Evolutionary conservation across 441 rosid species (phyloP).

Genomic region (Gossypium laxum): DNA sequence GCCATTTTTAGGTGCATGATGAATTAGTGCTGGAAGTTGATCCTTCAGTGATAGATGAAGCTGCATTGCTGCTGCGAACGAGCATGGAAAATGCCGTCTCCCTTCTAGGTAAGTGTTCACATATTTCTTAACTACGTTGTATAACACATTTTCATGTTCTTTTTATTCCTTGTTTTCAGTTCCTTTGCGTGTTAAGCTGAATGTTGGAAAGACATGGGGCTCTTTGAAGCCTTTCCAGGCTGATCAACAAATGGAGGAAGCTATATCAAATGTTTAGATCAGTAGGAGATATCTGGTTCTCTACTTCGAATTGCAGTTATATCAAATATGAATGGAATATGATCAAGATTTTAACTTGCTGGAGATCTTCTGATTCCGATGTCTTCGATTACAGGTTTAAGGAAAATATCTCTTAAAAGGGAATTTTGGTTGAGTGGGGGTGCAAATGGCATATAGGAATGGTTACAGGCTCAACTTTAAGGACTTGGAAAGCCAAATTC

Average conservation of each 20-base stretch:
- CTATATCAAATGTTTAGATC: conserved; percentile 18
- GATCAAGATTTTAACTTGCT: background rate
- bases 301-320: background rate
- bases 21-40: conserved; percentile 86
- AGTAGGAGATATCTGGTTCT: background rate
- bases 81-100: conserved; percentile 80
- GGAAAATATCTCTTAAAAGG: background rate
- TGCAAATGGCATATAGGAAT: conserved; percentile 63
- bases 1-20: conserved; percentile 64
- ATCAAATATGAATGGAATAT: background rate
- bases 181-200: conserved; percentile 75
- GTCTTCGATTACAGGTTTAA: background rate
- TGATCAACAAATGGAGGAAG: conserved; percentile 27
- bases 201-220: conserved; percentile 93
- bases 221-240: conserved; percentile 55
- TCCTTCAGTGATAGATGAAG: conserved; percentile 61
- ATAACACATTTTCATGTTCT: background rate
- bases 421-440: background rate
- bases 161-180: conserved; percentile 35
- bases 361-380: background rate
- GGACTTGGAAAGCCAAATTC: conserved; percentile 75
- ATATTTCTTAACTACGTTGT: background rate
- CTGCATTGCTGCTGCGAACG: conserved; percentile 47
- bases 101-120: conserved; percentile 51
- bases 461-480: conserved; percentile 64